These are phyloP conservation scores for Cudoniella acicularis DNA, from an alignment of 495 filamentous ascomycete genomes.

Conservation along the genomic window DNA sequence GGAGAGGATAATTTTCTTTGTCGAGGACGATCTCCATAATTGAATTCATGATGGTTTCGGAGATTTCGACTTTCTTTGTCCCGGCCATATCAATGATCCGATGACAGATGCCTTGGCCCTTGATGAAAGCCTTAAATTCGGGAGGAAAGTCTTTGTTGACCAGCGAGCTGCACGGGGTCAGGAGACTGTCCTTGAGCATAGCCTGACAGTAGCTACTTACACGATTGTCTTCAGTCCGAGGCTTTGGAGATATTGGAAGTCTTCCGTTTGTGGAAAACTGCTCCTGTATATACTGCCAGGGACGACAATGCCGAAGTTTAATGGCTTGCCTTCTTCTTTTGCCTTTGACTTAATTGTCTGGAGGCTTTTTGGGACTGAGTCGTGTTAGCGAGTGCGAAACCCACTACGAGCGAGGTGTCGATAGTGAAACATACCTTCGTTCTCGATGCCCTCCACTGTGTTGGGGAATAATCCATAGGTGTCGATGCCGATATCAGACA, in stretches of 20 bases:
- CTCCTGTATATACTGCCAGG: slow-evolving; percentile 68
- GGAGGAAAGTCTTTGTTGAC: slow-evolving; percentile 62
- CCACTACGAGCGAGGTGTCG: slow-evolving; percentile 34
- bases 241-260: slow-evolving; percentile 59
- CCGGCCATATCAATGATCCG: slow-evolving; percentile 66
- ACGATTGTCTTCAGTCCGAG: slow-evolving; percentile 71
- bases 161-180: slow-evolving; percentile 57
- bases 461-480: slow-evolving; percentile 9
- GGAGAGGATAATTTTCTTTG: slow-evolving; percentile 63
- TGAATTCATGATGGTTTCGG: slow-evolving; percentile 55
- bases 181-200: not conserved
- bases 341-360: slow-evolving; percentile 8
- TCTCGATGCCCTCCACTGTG: slow-evolving; percentile 10
- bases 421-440: slow-evolving; percentile 14
- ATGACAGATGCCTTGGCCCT: slow-evolving; percentile 60
- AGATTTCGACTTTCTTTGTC: slow-evolving; percentile 68
- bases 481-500: slow-evolving; percentile 14
- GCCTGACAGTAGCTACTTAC: slow-evolving; percentile 39
- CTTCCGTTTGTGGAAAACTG: slow-evolving; percentile 61
- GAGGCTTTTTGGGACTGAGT: slow-evolving; percentile 32
- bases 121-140: slow-evolving; percentile 57
- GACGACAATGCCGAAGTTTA: slow-evolving; percentile 64
- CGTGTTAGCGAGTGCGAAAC: slow-evolving; percentile 39
- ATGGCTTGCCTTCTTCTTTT: slow-evolving; percentile 38
- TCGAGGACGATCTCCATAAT: slow-evolving; percentile 64